These are phyloP conservation scores for Suillus bovinus DNA, from an alignment of 768 basidiomycete species.

Conservation along the genomic window DNA sequence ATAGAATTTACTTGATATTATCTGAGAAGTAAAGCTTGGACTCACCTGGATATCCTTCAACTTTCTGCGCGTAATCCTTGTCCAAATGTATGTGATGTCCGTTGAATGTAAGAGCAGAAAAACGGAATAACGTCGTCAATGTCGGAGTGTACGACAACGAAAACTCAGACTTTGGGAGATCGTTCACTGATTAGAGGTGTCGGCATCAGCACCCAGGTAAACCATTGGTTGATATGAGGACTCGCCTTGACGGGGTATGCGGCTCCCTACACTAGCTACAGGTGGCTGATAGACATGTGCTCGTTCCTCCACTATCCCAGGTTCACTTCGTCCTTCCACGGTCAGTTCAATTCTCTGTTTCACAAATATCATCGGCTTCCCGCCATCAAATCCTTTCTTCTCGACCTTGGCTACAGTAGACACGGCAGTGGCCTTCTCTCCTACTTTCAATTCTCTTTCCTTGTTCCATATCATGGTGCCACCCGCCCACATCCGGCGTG, in stretches of 20 bases:
- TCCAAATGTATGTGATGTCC: constrained; percentile 85
- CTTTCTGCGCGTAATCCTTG: constrained; percentile 62
- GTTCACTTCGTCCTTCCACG: constrained; percentile 41
- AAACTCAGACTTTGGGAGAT: constrained; percentile 54
- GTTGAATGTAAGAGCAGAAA: constrained; percentile 86
- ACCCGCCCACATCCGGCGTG: constrained; percentile 81
- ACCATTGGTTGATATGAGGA: not conserved
- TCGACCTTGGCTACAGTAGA: constrained; percentile 51
- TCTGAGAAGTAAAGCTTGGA: not conserved
- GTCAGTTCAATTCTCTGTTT: constrained; percentile 60
- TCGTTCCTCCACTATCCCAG: constrained; percentile 62
- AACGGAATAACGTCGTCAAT: constrained; percentile 76
- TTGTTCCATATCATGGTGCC: constrained; percentile 65
- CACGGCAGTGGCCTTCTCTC: constrained; percentile 48
- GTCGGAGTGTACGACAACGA: constrained; percentile 68
- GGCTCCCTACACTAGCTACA: constrained; percentile 25
- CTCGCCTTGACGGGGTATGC: constrained; percentile 46
- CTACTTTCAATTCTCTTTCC: constrained; percentile 50
- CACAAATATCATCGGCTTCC: constrained; percentile 73
- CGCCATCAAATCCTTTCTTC: constrained; percentile 62
- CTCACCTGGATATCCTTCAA: constrained; percentile 73
- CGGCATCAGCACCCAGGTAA: not conserved
- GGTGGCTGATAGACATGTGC: constrained; percentile 64
- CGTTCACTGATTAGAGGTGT: constrained; percentile 41
- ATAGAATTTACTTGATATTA: constrained; percentile 8